These are phyloP conservation scores for Helichrysum umbraculigerum DNA, from an alignment of 129 eudicot species.

Conservation along the genomic window DNA sequence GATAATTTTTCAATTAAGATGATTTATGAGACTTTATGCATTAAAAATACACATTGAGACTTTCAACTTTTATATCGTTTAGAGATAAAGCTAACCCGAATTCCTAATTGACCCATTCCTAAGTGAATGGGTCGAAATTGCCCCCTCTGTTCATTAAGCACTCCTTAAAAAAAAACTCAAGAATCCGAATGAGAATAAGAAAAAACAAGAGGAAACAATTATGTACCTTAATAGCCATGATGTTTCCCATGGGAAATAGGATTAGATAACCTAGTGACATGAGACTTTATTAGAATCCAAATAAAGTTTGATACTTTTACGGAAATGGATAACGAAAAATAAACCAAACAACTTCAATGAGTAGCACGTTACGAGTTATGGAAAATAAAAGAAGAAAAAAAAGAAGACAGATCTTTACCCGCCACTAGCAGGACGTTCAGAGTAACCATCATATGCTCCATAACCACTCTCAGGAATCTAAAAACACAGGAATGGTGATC, in stretches of 20 bases:
- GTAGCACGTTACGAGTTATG: neutral
- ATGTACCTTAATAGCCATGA: constrained; percentile 10
- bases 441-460: constrained; percentile 57
- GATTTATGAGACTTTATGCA: too few species aligned
- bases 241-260: neutral
- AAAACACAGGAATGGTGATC: neutral
- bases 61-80: too few species aligned
- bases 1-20: too few species aligned
- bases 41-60: too few species aligned
- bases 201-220: neutral
- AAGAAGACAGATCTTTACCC: constrained; percentile 40
- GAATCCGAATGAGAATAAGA: neutral
- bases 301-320: constrained; percentile 4
- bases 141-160: neutral
- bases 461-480: constrained; percentile 56
- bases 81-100: too few species aligned
- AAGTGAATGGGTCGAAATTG: neutral
- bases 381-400: neutral
- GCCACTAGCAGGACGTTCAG: constrained; percentile 49
- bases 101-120: too few species aligned
- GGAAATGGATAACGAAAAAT: neutral
- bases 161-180: neutral
- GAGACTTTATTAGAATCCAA: constrained; percentile 8
- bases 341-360: neutral
- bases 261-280: constrained; percentile 41